Base-by-base conservation (phyloP, 139 green algal species). In the Chlorella vulgaris region DNA sequence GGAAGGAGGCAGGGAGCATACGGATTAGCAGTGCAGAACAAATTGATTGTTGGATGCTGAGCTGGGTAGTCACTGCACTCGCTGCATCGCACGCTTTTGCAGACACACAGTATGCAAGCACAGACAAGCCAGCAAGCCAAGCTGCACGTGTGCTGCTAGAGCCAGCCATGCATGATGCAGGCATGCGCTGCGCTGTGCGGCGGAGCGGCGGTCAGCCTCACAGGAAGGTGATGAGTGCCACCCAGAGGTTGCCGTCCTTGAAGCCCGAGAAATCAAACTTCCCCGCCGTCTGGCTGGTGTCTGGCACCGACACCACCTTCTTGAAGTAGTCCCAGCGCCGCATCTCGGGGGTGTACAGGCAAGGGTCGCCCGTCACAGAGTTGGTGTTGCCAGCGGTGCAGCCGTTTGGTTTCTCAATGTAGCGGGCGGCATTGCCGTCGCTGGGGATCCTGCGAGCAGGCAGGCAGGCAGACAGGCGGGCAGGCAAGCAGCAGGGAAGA, bases 191-290 rank as follows among this genome's bases (percentile, higher is more conserved):
- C n/a, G n/a, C n/a, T n/a, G n/a, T n/a, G n/a, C n/a, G n/a, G n/a
- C n/a, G n/a, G n/a, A n/a, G n/a, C n/a, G n/a, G n/a, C n/a, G n/a
- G n/a, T n/a, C n/a, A n/a, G n/a, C n/a, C n/a, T 84, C 40, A 93
- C 35, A 94, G 82, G 81, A 96, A 96, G 33, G 91, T 93, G 66
- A 96, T 78, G 7, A 95, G 85, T 4, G 93, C 92, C 0, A 93
- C 80, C 92, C 92, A 94, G 26, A 92, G 79, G 40, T 85, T 13
- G 24, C 86, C 83, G 6, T 85, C 69, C 2, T 47, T 66, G 33
- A 95, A 84, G n/a, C 69, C 89, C 0, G 29, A 62, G 62, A 89
- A 95, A 50, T 88, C 75, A 13, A 91, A 83, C 29, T 69, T 61
- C 21, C 78, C 58, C 8, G 85, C 80, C 0, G 86, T 90, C 13